Evolutionary conservation across 768 basidiomycete genomes (phyloP), one percentile per base, ranked within the genome.

Genomic region (Hysterangium stoloniferum): DNA sequence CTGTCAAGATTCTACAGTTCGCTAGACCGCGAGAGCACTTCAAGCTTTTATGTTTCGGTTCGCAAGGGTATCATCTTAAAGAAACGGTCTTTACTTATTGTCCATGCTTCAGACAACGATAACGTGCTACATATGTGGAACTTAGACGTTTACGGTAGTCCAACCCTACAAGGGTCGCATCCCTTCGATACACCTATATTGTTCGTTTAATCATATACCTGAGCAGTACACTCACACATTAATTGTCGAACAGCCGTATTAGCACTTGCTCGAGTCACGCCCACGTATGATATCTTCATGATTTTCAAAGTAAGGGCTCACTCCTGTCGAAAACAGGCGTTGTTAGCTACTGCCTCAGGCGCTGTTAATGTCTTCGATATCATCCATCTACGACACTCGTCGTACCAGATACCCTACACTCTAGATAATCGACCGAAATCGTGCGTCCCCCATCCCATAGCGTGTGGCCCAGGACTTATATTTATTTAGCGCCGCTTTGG

Each of bases 11-110:
- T 12, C 44, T 45, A 17, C 44, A 45, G 13, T 31, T 45, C 17
- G 44, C 44, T 22, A 6, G 44, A 32, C 29, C 44, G 13, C 6
- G 31, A 32, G 29, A 45, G 13, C 19, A 31, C 15, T 45, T 45
- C 44, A 45, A 45, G 17, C 44, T 45, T 33, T 19, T 45, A 31
- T 45, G 44, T 19, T 24, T 45, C 29, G 44, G 44, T 45, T 15
- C 28, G 44, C 11, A 33, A 9, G 6, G 3, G 15, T 44, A 17
- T 32, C n/a, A 22, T 5, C 9, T 9, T 13, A 11, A 9, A 2
- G 44, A 22, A 45, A 7, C 11, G 17, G 19, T 15, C 8, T 2
- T 31, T 45, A 20, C 29, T 15, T 3, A n/a, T 45, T 17, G 15
- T 11, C 9, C 9, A 7, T 17, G 33, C n/a, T 15, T 13, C 22